Evolutionary conservation across 495 filamentous ascomycete species (phyloP).

Genomic region (Penicillium verhagenii): DNA sequence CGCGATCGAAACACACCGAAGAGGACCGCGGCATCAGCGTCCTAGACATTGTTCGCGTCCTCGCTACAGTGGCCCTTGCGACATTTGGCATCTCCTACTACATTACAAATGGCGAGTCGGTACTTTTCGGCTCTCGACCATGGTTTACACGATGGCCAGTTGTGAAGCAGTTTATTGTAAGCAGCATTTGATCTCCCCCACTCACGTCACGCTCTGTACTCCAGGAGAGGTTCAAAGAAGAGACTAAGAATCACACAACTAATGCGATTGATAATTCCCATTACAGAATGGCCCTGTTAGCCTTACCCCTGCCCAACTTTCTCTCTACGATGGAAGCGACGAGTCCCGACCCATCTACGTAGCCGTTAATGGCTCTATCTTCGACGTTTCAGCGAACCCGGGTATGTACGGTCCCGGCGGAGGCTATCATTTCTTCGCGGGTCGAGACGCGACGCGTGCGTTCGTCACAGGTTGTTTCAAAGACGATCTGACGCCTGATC

Average conservation of each 20-base stretch:
- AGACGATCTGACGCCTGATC: conserved; percentile 76
- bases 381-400: conserved; percentile 79
- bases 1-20: conserved; percentile 12
- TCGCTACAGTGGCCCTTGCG: conserved; percentile 67
- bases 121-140: conserved; percentile 69
- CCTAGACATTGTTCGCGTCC: conserved; percentile 73
- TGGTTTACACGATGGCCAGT: conserved; percentile 62
- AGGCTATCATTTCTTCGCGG: conserved; percentile 83
- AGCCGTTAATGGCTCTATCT: conserved; percentile 90
- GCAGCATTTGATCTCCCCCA: too few species aligned
- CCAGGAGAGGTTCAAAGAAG: too few species aligned
- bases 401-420: conserved; percentile 87
- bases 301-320: conserved; percentile 73
- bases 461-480: conserved; percentile 98
- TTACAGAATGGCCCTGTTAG: conserved; percentile 47
- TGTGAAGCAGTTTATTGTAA: conserved; percentile 63
- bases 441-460: conserved; percentile 80
- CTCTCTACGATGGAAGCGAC: conserved; percentile 76
- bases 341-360: conserved; percentile 78
- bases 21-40: conserved; percentile 46
- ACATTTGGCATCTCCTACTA: conserved; percentile 76
- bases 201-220: background rate
- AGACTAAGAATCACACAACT: background rate
- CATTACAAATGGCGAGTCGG: conserved; percentile 65
- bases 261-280: conserved; percentile 17